phyloP scores from a whole-genome alignment of 345 rosid species.

The Gossypium rotundifolium region DNA sequence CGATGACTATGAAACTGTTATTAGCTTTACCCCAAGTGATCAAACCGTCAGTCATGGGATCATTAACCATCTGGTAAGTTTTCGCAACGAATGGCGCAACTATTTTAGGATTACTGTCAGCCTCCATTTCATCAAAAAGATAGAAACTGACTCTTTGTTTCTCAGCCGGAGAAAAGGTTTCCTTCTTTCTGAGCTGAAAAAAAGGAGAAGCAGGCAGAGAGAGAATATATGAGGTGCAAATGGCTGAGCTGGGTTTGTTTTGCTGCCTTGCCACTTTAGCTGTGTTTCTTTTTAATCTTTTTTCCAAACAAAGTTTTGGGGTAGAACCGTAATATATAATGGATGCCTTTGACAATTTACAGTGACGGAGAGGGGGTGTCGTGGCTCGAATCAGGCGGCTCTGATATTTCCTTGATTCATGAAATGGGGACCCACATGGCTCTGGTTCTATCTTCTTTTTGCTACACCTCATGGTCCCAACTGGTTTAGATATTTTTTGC shows the following conservation, averaged over 20 bases:
- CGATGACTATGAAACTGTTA: slow-evolving; percentile 87
- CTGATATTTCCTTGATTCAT: slow-evolving; percentile 31
- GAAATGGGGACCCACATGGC: slow-evolving; percentile 40
- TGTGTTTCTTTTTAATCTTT: slow-evolving; percentile 1
- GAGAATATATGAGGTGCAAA: too few species aligned
- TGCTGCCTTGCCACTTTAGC: neutral
- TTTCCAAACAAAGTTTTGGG: neutral
- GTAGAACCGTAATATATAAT: slow-evolving; percentile 16
- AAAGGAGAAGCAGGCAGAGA: neutral
- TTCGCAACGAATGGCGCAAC: slow-evolving; percentile 79
- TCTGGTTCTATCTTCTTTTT: slow-evolving; percentile 31
- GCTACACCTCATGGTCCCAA: slow-evolving; percentile 26
- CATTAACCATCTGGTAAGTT: slow-evolving; percentile 89
- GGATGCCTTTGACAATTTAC: slow-evolving; percentile 1
- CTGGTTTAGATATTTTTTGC: slow-evolving; percentile 30
- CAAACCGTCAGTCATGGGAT: slow-evolving; percentile 60
- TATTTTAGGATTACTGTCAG: neutral
- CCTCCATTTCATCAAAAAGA: slow-evolving; percentile 26
- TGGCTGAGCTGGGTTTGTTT: neutral
- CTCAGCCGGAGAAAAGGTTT: neutral
- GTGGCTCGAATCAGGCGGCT: slow-evolving; percentile 32
- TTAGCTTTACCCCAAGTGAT: slow-evolving; percentile 75
- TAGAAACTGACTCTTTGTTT: neutral
- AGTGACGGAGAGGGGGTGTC: slow-evolving; percentile 14
- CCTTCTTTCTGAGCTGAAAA: slow-evolving; percentile 7